Conservation (phyloP, 208 protist species). For the Naegleria lovaniensis region DNA sequence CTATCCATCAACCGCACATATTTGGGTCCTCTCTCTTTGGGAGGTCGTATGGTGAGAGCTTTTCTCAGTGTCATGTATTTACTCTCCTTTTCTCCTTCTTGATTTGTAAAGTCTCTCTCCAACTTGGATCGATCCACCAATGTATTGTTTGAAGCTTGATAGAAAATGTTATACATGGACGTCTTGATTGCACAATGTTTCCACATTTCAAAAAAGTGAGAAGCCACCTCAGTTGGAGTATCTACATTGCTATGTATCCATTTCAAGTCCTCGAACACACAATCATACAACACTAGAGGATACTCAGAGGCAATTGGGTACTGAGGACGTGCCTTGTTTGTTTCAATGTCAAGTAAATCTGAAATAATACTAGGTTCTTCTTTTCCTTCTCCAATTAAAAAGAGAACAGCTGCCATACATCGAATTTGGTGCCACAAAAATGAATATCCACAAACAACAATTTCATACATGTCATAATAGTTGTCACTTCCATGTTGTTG, state of each 20-base stretch:
- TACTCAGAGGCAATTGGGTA: conserved; percentile 60
- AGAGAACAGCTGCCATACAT: conserved; percentile 85
- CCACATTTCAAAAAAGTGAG: neutral
- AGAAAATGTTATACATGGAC: neutral
- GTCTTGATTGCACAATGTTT: too few relatives aligned
- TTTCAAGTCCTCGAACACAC: conserved; percentile 50
- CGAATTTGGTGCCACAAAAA: conserved; percentile 94
- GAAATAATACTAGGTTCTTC: conserved; percentile 43
- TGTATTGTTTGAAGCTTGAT: neutral
- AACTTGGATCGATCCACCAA: neutral
- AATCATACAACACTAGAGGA: conserved; percentile 56
- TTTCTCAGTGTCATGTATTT: neutral
- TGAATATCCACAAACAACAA: conserved; percentile 79
- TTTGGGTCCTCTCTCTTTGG: neutral
- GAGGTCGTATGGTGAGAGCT: neutral
- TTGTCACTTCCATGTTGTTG: conserved; percentile 39
- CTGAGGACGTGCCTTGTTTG: conserved; percentile 38
- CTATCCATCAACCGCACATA: neutral
- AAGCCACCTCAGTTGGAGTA: too few relatives aligned
- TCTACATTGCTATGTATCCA: conserved; percentile 25
- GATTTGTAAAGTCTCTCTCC: neutral
- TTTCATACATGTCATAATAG: conserved; percentile 54
- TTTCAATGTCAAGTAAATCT: conserved; percentile 49
- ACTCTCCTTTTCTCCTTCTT: too few relatives aligned
- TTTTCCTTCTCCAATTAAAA: conserved; percentile 64